Evolutionary conservation across 169 alveolate genomes (phyloP).

Genomic region (Plasmodium cynomolgi): DNA sequence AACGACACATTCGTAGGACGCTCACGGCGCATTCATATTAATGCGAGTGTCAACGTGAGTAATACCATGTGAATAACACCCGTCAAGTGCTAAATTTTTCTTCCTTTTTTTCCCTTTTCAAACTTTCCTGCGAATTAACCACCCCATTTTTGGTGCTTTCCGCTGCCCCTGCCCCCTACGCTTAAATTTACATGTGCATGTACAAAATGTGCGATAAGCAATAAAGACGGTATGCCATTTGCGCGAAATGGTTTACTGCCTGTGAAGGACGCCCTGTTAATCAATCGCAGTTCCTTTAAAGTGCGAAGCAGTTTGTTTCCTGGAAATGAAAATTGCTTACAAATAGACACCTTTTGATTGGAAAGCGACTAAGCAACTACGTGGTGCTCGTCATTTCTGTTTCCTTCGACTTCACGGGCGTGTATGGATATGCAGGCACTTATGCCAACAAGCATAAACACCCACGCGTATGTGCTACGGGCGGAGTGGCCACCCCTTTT

Average conservation of each 20-base stretch:
- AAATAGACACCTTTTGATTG: neutral
- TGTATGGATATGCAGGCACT: neutral
- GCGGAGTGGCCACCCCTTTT: neutral
- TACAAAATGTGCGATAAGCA: neutral
- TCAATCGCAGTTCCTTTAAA: neutral
- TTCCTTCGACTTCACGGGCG: neutral
- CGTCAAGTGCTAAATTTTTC: neutral
- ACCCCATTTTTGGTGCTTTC: neutral
- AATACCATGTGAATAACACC: neutral
- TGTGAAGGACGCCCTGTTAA: constrained; percentile 7
- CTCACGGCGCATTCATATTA: neutral
- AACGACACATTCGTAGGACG: neutral
- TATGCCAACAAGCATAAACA: neutral
- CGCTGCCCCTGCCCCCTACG: neutral
- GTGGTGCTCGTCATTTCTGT: neutral
- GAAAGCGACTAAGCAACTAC: neutral
- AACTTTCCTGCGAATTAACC: constrained; percentile 19
- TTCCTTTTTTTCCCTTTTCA: constrained; percentile 28
- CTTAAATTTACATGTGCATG: neutral
- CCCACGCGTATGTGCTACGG: neutral
- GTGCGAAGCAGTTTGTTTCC: neutral
- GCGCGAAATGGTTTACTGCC: constrained; percentile 2
- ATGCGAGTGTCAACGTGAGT: neutral
- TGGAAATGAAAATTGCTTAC: neutral
- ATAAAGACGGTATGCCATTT: neutral